Evolutionary conservation across 116 monocot genomes (phyloP).

Genomic region (Posidonia oceanica): DNA sequence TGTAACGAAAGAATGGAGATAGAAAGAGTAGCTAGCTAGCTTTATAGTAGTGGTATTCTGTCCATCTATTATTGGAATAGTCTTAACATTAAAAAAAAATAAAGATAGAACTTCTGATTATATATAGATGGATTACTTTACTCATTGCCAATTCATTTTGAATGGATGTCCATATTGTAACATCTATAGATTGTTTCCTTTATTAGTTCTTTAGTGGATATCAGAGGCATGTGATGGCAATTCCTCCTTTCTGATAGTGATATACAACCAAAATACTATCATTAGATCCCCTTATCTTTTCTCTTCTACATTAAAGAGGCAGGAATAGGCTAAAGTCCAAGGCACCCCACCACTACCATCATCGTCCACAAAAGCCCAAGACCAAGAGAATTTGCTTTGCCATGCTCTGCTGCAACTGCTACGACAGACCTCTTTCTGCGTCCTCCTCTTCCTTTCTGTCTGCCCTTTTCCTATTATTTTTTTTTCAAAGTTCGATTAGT

Average conservation of each 20-base stretch:
- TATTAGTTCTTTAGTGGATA: no score
- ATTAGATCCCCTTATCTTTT: conserved; percentile 3
- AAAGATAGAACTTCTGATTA: no score
- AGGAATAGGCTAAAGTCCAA: neutral
- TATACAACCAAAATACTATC: conserved; percentile 8
- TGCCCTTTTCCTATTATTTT: neutral
- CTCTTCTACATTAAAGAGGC: neutral
- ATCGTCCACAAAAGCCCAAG: conserved; percentile 4
- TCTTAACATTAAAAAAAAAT: no score
- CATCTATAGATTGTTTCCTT: no score
- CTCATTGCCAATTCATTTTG: no score
- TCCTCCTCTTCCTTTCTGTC: neutral
- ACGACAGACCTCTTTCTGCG: conserved; percentile 5
- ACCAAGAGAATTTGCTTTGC: conserved; percentile 1
- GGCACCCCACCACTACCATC: conserved; percentile 2
- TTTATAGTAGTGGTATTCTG: no score
- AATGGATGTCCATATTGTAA: no score
- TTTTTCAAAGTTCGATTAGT: neutral
- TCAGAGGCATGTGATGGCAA: neutral
- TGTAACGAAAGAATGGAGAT: no score
- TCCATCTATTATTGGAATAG: no score
- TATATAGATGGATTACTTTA: no score
- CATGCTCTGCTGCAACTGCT: neutral
- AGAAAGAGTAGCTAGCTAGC: no score
- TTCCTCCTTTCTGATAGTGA: neutral